Percentiles rank a stretch among this genome's conserved stretches.
Evolutionary conservation across 176 grass and related monocot species (phyloP).

Genomic region (Pontederia paniculata): DNA sequence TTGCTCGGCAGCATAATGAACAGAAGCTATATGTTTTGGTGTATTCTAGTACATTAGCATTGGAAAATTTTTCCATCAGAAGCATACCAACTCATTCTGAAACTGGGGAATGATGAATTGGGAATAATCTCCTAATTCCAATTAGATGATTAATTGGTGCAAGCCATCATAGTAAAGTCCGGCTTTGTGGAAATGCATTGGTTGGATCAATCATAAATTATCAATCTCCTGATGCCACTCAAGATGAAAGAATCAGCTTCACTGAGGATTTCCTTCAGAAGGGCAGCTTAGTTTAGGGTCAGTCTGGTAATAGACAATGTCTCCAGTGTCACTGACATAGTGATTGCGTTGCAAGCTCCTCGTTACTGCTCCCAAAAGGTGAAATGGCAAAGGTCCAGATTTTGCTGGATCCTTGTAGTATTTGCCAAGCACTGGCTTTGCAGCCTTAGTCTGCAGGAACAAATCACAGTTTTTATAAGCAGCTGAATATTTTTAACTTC

Average conservation of each 20-base stretch:
- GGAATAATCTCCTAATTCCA: no score
- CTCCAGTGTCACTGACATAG: slow-evolving; percentile 68
- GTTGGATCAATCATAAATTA: no score
- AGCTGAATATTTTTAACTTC: background rate
- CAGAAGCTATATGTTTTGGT: no score
- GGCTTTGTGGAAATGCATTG: no score
- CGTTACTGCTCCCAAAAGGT: slow-evolving; percentile 41
- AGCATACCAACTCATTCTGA: no score
- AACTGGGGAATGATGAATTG: no score
- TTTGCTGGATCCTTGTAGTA: slow-evolving; percentile 83
- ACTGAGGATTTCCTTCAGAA: slow-evolving; percentile 29
- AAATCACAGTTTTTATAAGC: slow-evolving; percentile 17
- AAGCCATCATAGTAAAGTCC: no score
- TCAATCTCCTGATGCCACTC: no score
- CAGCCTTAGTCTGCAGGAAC: slow-evolving; percentile 60
- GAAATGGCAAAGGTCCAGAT: slow-evolving; percentile 59
- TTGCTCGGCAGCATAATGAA: no score
- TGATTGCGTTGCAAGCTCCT: slow-evolving; percentile 59
- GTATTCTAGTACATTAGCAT: no score
- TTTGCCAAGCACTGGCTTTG: slow-evolving; percentile 84
- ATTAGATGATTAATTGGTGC: no score
- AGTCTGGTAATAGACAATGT: slow-evolving; percentile 73
- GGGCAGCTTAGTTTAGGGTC: slow-evolving; percentile 31
- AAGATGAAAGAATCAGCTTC: slow-evolving; percentile 13
- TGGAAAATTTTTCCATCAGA: no score